Percentiles rank a stretch among this genome's conserved stretches.
Evolutionary conservation across 768 basidiomycete genomes (phyloP).

Genomic region (Trametes villosa): DNA sequence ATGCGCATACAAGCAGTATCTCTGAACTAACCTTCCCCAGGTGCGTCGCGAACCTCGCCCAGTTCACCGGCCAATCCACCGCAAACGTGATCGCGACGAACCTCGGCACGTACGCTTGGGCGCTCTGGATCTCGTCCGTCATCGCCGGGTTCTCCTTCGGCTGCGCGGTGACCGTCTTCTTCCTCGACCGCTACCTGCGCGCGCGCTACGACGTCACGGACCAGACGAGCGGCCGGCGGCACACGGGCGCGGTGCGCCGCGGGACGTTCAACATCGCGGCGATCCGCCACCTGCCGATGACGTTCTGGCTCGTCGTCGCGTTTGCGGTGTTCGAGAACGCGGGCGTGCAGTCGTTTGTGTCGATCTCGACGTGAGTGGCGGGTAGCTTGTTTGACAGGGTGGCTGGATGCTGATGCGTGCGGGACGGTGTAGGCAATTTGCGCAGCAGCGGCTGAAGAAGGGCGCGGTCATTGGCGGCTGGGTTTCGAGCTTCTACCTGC

Average conservation of each 20-base stretch:
- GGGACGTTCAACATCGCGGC: slow-evolving; percentile 39
- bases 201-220: slow-evolving; percentile 41
- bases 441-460: slow-evolving; percentile 46
- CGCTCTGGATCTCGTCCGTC: slow-evolving; percentile 46
- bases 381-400: neutral
- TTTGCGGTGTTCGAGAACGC: slow-evolving; percentile 48
- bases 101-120: slow-evolving; percentile 45
- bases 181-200: slow-evolving; percentile 44
- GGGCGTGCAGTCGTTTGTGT: slow-evolving; percentile 48
- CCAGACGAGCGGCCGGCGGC: slow-evolving; percentile 39
- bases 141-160: slow-evolving; percentile 44
- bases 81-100: slow-evolving; percentile 46
- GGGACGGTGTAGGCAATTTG: slow-evolving; percentile 39
- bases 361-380: slow-evolving; percentile 43
- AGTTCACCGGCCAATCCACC: slow-evolving; percentile 46
- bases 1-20: too few relatives aligned
- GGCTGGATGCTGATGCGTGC: neutral
- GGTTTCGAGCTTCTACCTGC: slow-evolving; percentile 48
- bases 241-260: slow-evolving; percentile 30
- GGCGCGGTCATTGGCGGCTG: slow-evolving; percentile 50
- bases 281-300: slow-evolving; percentile 40
- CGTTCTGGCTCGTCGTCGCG: slow-evolving; percentile 47
- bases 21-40: neutral
- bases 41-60: slow-evolving; percentile 45
- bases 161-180: slow-evolving; percentile 41